These are phyloP conservation scores for Pseudotulostoma volvatum DNA, from an alignment of 495 filamentous ascomycete genomes.

Conservation along the genomic window DNA sequence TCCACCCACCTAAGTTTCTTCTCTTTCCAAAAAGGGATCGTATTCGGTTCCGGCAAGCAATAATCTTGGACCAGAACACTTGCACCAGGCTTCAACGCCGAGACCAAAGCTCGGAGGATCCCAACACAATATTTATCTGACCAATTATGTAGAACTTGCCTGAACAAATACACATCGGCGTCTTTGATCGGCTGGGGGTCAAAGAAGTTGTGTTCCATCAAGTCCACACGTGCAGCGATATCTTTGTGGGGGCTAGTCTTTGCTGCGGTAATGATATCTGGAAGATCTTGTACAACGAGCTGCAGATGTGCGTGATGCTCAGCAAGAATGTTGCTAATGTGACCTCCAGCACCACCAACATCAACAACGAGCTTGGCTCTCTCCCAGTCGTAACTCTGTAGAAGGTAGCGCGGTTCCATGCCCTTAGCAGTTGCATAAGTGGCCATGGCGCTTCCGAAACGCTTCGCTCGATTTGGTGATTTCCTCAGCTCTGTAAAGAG, in stretches of 20 bases:
- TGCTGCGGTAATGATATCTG: slow-evolving; percentile 18
- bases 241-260: not conserved
- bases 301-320: slow-evolving; percentile 9
- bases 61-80: slow-evolving; percentile 20
- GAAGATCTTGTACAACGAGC: slow-evolving; percentile 40
- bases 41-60: not conserved
- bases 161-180: slow-evolving; percentile 28
- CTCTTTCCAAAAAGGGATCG: not conserved
- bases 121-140: slow-evolving; percentile 16
- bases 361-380: slow-evolving; percentile 16
- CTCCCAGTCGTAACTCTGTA: slow-evolving; percentile 26
- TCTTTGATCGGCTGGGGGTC: slow-evolving; percentile 18
- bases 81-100: slow-evolving; percentile 38
- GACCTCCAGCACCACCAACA: slow-evolving; percentile 19
- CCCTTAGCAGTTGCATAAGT: slow-evolving; percentile 30
- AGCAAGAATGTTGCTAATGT: slow-evolving; percentile 14
- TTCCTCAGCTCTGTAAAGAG: no score
- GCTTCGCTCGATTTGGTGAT: slow-evolving; percentile 26
- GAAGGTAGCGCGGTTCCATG: slow-evolving; percentile 27
- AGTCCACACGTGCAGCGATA: not conserved
- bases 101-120: slow-evolving; percentile 31
- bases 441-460: slow-evolving; percentile 37
- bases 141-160: slow-evolving; percentile 33
- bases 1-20: not conserved
- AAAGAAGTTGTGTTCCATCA: slow-evolving; percentile 28